Percentiles rank a stretch among this genome's conserved stretches.
These are phyloP conservation scores for Venturia aucupariae DNA, from an alignment of 2,329 filamentous ascomycete species.

Conservation along the genomic window DNA sequence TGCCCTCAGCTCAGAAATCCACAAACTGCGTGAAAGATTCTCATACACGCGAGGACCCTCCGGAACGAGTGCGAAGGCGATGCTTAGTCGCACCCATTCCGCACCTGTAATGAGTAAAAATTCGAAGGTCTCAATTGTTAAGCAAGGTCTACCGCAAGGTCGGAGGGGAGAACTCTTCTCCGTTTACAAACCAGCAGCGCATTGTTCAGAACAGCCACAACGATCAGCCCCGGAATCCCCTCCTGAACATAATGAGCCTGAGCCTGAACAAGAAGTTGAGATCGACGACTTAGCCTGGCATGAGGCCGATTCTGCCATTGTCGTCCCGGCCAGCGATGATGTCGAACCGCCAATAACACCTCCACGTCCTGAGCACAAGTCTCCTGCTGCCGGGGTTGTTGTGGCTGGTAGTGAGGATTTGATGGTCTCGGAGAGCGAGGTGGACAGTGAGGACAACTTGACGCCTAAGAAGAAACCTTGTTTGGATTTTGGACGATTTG, in stretches of 20 bases:
- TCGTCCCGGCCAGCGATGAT: slow-evolving; percentile 14
- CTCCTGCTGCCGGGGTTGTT: background rate
- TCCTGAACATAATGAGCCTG: background rate
- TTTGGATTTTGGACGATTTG: slow-evolving; percentile 13
- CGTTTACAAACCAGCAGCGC: background rate
- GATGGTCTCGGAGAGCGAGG: slow-evolving; percentile 14
- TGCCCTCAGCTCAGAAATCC: background rate
- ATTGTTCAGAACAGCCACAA: background rate
- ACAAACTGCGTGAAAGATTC: background rate
- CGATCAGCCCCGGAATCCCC: background rate
- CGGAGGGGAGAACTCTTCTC: background rate
- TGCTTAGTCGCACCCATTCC: background rate
- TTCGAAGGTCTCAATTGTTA: background rate
- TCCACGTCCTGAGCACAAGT: background rate
- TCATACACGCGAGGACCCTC: background rate
- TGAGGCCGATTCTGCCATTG: slow-evolving; percentile 6
- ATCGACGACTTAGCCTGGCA: slow-evolving; percentile 1
- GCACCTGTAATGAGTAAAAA: background rate
- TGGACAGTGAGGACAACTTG: slow-evolving; percentile 3
- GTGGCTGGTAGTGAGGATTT: slow-evolving; percentile 14
- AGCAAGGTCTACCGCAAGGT: background rate
- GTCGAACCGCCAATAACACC: slow-evolving; percentile 5
- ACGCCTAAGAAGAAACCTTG: slow-evolving; percentile 2
- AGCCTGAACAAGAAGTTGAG: background rate
- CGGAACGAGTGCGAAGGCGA: background rate